Evolutionary conservation across 768 basidiomycete genomes (phyloP).

Genomic region (Mycena haematopus): DNA sequence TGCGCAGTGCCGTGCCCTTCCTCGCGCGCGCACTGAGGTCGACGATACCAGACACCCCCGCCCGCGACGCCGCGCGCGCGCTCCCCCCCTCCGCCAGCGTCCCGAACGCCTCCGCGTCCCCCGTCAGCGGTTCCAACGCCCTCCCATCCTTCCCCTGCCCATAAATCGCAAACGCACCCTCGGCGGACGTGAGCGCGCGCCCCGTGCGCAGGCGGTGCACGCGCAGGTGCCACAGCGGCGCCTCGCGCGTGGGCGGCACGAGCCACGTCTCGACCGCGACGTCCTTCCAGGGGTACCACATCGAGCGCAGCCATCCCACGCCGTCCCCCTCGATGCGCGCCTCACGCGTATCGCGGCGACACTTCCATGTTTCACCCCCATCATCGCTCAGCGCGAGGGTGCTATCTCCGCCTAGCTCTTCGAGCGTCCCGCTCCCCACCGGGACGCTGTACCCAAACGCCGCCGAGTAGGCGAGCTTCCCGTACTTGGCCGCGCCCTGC

Average conservation of each 20-base stretch:
- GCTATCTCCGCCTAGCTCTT: constrained; percentile 75
- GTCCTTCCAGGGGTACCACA: constrained; percentile 80
- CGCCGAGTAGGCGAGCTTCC: constrained; percentile 79
- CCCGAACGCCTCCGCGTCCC: constrained; percentile 49
- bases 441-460: constrained; percentile 81
- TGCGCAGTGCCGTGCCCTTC: constrained; percentile 55
- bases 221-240: constrained; percentile 73
- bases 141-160: constrained; percentile 68
- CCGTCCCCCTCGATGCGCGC: constrained; percentile 56
- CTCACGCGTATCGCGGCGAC: constrained; percentile 66
- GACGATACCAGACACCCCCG: constrained; percentile 68
- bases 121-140: constrained; percentile 59
- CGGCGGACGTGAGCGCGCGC: constrained; percentile 61
- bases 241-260: constrained; percentile 61
- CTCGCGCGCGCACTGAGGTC: constrained; percentile 48
- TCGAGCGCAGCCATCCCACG: constrained; percentile 60
- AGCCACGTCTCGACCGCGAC: constrained; percentile 80
- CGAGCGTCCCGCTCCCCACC: constrained; percentile 67
- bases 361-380: constrained; percentile 75
- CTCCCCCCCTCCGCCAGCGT: constrained; percentile 54
- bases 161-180: constrained; percentile 76
- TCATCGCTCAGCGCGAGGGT: constrained; percentile 76
- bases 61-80: constrained; percentile 61
- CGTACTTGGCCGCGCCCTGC: constrained; percentile 80
- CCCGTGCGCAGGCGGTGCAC: constrained; percentile 66